Evolutionary conservation across 2,329 filamentous ascomycete species (phyloP), one percentile per base, ranked within the genome.

Genomic region (Cladophialophora immunda): DNA sequence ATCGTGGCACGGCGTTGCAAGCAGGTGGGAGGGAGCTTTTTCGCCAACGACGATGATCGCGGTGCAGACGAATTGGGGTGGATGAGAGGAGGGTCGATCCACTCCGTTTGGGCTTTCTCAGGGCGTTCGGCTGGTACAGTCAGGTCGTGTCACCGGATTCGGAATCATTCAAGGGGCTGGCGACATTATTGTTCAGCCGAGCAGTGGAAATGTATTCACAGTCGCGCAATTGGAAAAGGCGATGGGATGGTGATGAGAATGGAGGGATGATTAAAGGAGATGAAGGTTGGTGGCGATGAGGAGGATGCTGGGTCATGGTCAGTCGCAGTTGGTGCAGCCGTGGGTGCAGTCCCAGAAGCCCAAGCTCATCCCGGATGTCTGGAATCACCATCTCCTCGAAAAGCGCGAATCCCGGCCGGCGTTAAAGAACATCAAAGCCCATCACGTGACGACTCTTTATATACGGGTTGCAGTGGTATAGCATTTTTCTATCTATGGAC

Each of bases 281-380:
- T 64, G 61, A 59, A 53, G 65, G 58, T 62, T 58, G 64, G 58
- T 69, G 68, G 65, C 59, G 62, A 58, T 57, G 68, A 64, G 60
- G 56, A n/a, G 54, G 63, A 68, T 54, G 57, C 59, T 58, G 68
- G 67, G 53, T 55, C 66, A 70, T 70, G 66, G 58, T 68, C 64
- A 67, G 62, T 70, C 64, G 62, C 68, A 62, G 66, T 58, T 67
- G 64, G 64, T 63, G 68, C 66, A 67, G 58, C 58, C 58, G 58
- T 54, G 45, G 45, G 36, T 59, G 57, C 57, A 50, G 32, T 65
- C 64, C 50, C 61, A 25, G 25, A 68, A 62, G 58, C 61, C 66
- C 67, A 67, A 70, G 65, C 68, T 70, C 65, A 47, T 68, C 65
- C 63, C 59, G 65, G 55, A 65, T 70, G 59, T 64, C 62, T 68